phyloP scores from a whole-genome alignment of 2,329 filamentous ascomycete genomes.

The Coleophoma eucalyptorum region DNA sequence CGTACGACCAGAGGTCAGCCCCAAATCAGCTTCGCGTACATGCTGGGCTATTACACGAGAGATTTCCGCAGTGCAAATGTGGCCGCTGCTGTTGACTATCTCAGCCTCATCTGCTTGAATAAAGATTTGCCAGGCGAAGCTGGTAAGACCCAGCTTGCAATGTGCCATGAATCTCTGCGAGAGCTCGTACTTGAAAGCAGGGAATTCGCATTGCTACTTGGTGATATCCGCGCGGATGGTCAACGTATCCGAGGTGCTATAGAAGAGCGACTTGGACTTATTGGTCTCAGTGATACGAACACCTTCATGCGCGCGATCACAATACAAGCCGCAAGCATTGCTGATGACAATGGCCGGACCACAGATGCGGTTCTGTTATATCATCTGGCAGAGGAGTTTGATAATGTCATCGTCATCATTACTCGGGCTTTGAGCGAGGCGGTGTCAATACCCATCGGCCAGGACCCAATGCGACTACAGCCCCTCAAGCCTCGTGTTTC shows the following conservation, averaged over 20 bases:
- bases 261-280: slow-evolving; percentile 77
- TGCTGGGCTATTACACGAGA: slow-evolving; percentile 91
- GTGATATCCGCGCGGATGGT: slow-evolving; percentile 85
- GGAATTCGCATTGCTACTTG: slow-evolving; percentile 90
- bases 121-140: slow-evolving; percentile 72
- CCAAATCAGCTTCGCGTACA: slow-evolving; percentile 90
- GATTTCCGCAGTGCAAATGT: slow-evolving; percentile 92
- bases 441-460: slow-evolving; percentile 79
- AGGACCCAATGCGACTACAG: slow-evolving; percentile 68
- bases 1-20: slow-evolving; percentile 65
- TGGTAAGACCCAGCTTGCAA: slow-evolving; percentile 70
- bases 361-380: slow-evolving; percentile 94
- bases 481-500: slow-evolving; percentile 39
- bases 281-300: slow-evolving; percentile 73
- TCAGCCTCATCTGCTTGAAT: slow-evolving; percentile 88
- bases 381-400: slow-evolving; percentile 91
- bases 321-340: slow-evolving; percentile 83
- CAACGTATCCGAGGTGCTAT: slow-evolving; percentile 82
- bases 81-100: slow-evolving; percentile 88
- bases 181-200: slow-evolving; percentile 95
- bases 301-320: slow-evolving; percentile 93
- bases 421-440: slow-evolving; percentile 89
- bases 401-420: slow-evolving; percentile 86
- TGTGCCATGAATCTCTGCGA: slow-evolving; percentile 89
- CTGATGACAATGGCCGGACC: slow-evolving; percentile 88